These are phyloP conservation scores for Gypsophila paniculata DNA, from an alignment of 179 eudicot species.

Conservation along the genomic window DNA sequence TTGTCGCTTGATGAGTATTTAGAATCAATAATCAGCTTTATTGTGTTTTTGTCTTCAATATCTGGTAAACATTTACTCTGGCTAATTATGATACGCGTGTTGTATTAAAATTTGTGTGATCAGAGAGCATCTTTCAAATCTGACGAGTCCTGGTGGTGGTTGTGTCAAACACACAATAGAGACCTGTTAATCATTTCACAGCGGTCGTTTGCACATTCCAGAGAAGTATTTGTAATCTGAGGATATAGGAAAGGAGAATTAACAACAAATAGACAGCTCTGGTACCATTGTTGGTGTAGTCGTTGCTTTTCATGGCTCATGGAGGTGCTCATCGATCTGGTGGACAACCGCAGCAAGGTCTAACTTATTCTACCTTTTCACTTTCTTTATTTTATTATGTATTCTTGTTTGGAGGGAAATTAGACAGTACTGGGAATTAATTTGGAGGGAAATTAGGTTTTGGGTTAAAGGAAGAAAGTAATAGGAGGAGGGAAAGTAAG, in stretches of 20 bases:
- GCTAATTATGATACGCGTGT: conserved; percentile 11
- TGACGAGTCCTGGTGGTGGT: conserved; percentile 8
- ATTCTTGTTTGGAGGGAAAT: conserved; percentile 7
- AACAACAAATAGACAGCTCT: conserved; percentile 22
- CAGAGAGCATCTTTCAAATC: conserved; percentile 20
- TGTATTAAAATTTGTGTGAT: conserved; percentile 13
- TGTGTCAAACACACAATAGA: conserved; percentile 23
- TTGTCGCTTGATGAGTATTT: not conserved
- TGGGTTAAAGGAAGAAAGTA: too few species aligned
- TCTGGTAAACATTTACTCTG: conserved; percentile 12
- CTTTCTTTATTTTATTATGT: conserved; percentile 1
- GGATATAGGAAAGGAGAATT: conserved; percentile 11
- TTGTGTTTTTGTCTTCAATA: conserved; percentile 6
- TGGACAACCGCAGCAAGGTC: conserved; percentile 53
- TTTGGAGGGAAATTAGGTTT: too few species aligned
- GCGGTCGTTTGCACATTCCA: conserved; percentile 20
- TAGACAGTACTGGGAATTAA: not conserved
- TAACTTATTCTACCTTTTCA: conserved; percentile 12
- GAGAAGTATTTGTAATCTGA: conserved; percentile 18
- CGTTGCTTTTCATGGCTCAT: conserved; percentile 45
- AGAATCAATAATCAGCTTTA: conserved; percentile 7
- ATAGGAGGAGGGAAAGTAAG: too few species aligned
- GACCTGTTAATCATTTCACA: conserved; percentile 18
- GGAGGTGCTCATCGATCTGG: conserved; percentile 31
- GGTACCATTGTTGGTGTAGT: conserved; percentile 22